A percentile compares a stretch with the other conserved stretches of the same genome.
phyloP scores from a whole-genome alignment of 352 stramenopile genomes.

The Pythium oligandrum region DNA sequence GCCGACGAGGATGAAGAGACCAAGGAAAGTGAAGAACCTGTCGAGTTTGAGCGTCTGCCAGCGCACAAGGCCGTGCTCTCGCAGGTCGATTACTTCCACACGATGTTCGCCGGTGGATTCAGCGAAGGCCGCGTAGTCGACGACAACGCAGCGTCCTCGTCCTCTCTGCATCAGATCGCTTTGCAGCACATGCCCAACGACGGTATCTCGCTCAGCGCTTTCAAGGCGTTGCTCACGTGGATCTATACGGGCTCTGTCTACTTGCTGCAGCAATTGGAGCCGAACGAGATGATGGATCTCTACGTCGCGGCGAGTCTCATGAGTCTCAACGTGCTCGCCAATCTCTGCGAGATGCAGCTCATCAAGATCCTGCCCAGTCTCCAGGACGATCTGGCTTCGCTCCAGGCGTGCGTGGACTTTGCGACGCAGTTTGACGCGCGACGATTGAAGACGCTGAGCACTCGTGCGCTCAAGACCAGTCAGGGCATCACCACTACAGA shows the following conservation, averaged over 20 bases:
- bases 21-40: constrained; percentile 11
- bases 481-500: constrained; percentile 1
- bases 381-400: constrained; percentile 42
- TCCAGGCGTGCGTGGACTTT: constrained; percentile 60
- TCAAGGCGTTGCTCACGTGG: constrained; percentile 57
- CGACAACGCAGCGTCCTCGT: not conserved
- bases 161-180: constrained; percentile 43
- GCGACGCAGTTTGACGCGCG: constrained; percentile 52
- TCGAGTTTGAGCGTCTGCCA: constrained; percentile 31
- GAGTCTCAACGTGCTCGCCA: constrained; percentile 44
- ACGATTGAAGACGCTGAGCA: constrained; percentile 40
- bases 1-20: constrained; percentile 12
- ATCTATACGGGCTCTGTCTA: constrained; percentile 69
- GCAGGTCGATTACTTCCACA: constrained; percentile 78
- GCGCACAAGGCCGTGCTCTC: constrained; percentile 71
- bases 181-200: constrained; percentile 73
- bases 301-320: constrained; percentile 61
- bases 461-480: constrained; percentile 14
- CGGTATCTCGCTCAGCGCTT: constrained; percentile 57
- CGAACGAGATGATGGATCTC: constrained; percentile 67
- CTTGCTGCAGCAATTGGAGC: constrained; percentile 34
- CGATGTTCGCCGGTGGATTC: constrained; percentile 80
- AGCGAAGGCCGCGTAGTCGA: constrained; percentile 41
- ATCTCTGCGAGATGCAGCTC: constrained; percentile 58
- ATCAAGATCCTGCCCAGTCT: constrained; percentile 36